Conservation (phyloP, 805 yeast species). For the Kockiozyma suomiensis region DNA sequence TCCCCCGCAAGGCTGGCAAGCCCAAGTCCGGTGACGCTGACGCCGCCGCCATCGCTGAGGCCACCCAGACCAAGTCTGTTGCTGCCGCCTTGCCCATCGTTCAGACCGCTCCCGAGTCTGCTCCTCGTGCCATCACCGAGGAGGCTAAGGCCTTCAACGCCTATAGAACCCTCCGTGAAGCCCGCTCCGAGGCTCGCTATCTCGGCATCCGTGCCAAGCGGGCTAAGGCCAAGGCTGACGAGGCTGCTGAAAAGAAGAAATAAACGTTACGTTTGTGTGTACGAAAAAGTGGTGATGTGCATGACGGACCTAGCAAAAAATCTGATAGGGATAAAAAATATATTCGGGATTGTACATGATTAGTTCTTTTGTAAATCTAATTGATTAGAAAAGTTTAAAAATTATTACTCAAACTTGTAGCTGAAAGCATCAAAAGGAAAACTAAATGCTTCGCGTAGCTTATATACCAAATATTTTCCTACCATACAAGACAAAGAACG, state of each 20-base stretch:
- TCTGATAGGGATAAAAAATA: conserved; percentile 4
- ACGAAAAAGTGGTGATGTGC: conserved; percentile 1
- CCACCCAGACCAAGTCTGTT: conserved; percentile 62
- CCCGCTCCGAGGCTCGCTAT: conserved; percentile 92
- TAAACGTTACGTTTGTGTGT: conserved; percentile 47
- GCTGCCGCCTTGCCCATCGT: conserved; percentile 89
- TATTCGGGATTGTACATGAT: conserved; percentile 16
- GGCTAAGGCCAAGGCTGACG: conserved; percentile 98
- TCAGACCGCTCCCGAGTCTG: conserved; percentile 70
- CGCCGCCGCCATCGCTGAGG: conserved; percentile 64
- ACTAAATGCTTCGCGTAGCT: not conserved
- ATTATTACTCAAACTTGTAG: not conserved
- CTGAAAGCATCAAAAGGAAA: not conserved
- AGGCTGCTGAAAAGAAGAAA: conserved; percentile 93
- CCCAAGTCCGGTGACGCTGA: conserved; percentile 50
- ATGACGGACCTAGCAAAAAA: conserved; percentile 2
- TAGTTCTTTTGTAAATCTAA: conserved; percentile 13
- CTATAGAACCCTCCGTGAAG: conserved; percentile 91
- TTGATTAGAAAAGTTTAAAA: not conserved
- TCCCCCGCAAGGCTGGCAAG: conserved; percentile 87
- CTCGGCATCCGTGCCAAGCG: conserved; percentile 97
- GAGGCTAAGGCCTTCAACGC: conserved; percentile 75
- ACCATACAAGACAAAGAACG: not conserved
- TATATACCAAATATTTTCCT: not conserved
- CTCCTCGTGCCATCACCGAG: conserved; percentile 81